Conservation (phyloP, 2,329 filamentous ascomycete species). For the Alternaria rosae region DNA sequence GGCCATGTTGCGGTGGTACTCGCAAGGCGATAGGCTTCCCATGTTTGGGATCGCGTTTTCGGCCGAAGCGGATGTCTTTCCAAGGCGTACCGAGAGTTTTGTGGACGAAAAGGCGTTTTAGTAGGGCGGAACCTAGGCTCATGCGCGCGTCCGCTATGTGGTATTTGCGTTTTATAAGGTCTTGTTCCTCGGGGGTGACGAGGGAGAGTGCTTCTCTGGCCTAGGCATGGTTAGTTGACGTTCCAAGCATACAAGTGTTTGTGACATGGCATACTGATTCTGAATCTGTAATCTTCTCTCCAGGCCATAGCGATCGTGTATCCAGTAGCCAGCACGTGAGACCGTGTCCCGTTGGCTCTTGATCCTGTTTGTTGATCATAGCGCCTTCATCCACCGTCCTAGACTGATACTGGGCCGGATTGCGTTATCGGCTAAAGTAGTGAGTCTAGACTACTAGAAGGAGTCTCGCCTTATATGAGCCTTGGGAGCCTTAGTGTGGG, state of each 20-base stretch:
- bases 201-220: slow-evolving; percentile 54
- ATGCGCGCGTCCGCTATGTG: slow-evolving; percentile 77
- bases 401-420: neutral
- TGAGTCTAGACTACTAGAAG: neutral
- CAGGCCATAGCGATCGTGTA: slow-evolving; percentile 57
- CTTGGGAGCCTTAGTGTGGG: neutral
- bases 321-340: slow-evolving; percentile 60
- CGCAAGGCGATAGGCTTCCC: slow-evolving; percentile 61
- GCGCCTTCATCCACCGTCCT: neutral
- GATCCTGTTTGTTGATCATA: slow-evolving; percentile 21
- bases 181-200: slow-evolving; percentile 62
- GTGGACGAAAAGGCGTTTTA: slow-evolving; percentile 75
- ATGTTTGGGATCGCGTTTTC: slow-evolving; percentile 60
- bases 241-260: neutral
- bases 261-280: slow-evolving; percentile 12
- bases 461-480: slow-evolving; percentile 2
- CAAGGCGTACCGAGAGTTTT: slow-evolving; percentile 67
- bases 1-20: slow-evolving; percentile 6
- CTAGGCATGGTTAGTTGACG: slow-evolving; percentile 27
- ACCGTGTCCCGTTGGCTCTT: slow-evolving; percentile 17
- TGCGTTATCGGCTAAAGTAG: slow-evolving; percentile 2
- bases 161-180: slow-evolving; percentile 67
- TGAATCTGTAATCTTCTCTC: slow-evolving; percentile 50
- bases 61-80: slow-evolving; percentile 64
- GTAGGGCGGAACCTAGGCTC: slow-evolving; percentile 73